A percentile compares a stretch with the other conserved stretches of the same genome.
Conservation (phyloP, 176 grass and related monocot species). For the Phoenix roebelenii region DNA sequence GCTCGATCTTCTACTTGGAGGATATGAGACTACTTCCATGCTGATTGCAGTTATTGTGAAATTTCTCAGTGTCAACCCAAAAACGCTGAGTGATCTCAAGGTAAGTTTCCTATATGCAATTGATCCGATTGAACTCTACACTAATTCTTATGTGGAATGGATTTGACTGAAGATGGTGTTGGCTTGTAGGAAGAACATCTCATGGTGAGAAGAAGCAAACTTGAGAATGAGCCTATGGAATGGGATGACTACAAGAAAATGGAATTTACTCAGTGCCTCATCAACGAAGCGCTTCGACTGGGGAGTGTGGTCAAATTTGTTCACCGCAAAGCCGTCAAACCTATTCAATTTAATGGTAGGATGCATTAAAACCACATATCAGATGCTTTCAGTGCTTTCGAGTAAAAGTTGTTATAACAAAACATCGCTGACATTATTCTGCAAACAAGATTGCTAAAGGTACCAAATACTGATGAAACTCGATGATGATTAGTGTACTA, state of each 20-base stretch:
- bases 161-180: background rate
- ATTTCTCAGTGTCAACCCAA: background rate
- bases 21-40: constrained; percentile 15
- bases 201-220: background rate
- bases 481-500: too few species aligned
- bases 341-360: constrained; percentile 13
- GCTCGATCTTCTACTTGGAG: constrained; percentile 13
- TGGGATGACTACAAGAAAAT: constrained; percentile 16
- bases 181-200: constrained; percentile 11
- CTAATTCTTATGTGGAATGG: background rate
- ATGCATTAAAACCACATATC: too few species aligned
- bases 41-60: constrained; percentile 3
- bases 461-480: too few species aligned
- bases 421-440: too few species aligned
- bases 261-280: constrained; percentile 6
- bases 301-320: constrained; percentile 15
- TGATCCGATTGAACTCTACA: too few species aligned
- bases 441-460: too few species aligned
- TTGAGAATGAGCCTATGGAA: background rate
- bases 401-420: too few species aligned
- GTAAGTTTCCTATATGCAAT: background rate
- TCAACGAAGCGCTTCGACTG: constrained; percentile 11
- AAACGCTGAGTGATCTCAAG: constrained; percentile 5
- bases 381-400: too few species aligned
- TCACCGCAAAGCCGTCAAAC: constrained; percentile 8